Conservation (phyloP, 73 alveolate genomes). For the Diophrys sp. region DNA sequence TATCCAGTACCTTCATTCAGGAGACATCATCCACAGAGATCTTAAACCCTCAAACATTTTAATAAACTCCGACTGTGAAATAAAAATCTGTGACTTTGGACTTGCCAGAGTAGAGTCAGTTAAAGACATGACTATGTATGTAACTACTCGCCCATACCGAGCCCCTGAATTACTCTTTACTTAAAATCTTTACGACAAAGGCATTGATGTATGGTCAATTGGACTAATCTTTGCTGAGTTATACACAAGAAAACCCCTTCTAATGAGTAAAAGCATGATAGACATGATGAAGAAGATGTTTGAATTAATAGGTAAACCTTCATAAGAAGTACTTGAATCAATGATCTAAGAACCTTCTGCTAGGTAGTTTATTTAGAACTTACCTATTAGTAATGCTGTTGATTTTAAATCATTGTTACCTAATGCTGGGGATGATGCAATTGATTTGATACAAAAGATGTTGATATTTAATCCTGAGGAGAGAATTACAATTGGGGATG, state of each 20-base stretch:
- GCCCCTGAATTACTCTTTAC: conserved; percentile 93
- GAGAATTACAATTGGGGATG: conserved; percentile 84
- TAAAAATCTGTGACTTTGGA: conserved; percentile 76
- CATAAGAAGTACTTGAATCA: neutral
- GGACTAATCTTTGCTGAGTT: conserved; percentile 86
- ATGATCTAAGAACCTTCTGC: neutral
- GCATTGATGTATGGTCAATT: conserved; percentile 84
- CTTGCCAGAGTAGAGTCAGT: conserved; percentile 79
- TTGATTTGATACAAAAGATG: conserved; percentile 62
- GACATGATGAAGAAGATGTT: conserved; percentile 5
- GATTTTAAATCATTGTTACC: conserved; percentile 60
- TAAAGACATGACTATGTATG: conserved; percentile 86
- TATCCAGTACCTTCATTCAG: conserved; percentile 87
- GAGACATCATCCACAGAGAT: conserved; percentile 91
- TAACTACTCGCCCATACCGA: conserved; percentile 92
- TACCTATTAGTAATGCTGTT: neutral
- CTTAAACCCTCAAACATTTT: conserved; percentile 91
- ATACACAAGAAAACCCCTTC: conserved; percentile 20
- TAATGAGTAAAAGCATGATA: neutral
- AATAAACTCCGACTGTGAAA: conserved; percentile 88
- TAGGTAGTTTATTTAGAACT: too few species aligned
- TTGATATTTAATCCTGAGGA: conserved; percentile 72
- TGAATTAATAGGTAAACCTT: conserved; percentile 1
- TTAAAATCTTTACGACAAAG: conserved; percentile 67
- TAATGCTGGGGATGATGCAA: conserved; percentile 77